Evolutionary conservation across 2,329 filamentous ascomycete species (phyloP), one percentile per base, ranked within the genome.

Genomic region (Cladosporium sp.): DNA sequence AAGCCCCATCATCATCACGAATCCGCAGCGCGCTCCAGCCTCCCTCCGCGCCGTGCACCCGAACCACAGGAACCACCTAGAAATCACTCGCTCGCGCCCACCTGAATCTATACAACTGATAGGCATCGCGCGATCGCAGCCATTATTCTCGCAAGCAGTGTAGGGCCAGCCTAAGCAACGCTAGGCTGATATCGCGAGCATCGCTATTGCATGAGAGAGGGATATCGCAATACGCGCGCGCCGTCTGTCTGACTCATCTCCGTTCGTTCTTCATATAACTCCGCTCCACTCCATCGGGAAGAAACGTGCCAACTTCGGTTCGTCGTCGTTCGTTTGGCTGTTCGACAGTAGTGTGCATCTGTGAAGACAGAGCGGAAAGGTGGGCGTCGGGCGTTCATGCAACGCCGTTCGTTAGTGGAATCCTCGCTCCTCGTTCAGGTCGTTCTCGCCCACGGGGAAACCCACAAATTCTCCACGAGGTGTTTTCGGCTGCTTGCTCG

Each of bases 111-210:
- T 28, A 11, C 10, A 8, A 18, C 26, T 7, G 26, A 32, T 32
- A 54, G 51, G 51, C 26, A 54, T 54, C 51, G 51, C 51, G 51
- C 51, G 51, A 54, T 54, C 51, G 51, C 49, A n/a, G 39, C n/a
- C n/a, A 46, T 46, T 46, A 21, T 46, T 23, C 39, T 46, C 39
- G 21, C n/a, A 21, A 4, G n/a, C 39, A 46, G 0, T n/a, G 39
- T 46, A 46, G 39, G 39, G 39, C n/a, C 39, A 46, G 39, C 39
- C 39, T 46, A 46, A 46, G 39, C n/a, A 46, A 3, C n/a, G n/a
- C 39, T 46, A 46, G 39, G 6, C n/a, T 46, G 39, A 46, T 46
- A 46, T 46, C 39, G n/a, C 39, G n/a, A 23, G 39, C n/a, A 5
- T 46, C n/a, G n/a, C 39, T 46, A 46, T 46, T 46, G 39, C 39